A percentile compares a stretch with the other conserved stretches of the same genome.
Evolutionary conservation across 1,284 basidiomycete species (phyloP).

Genomic region (Inonotus hispidus): DNA sequence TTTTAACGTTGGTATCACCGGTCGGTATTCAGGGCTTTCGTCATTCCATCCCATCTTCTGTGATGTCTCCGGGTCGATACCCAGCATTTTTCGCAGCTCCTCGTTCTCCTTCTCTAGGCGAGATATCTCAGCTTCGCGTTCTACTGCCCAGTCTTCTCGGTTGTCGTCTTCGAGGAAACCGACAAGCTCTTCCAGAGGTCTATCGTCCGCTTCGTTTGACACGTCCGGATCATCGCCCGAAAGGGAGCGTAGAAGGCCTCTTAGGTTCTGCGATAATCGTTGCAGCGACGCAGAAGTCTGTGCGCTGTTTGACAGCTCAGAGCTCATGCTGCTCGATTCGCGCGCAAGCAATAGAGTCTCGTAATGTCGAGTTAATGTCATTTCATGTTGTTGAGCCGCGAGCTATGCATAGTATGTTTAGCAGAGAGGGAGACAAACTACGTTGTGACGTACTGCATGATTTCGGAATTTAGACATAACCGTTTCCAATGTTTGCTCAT

Average conservation of each 20-base stretch:
- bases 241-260: constrained; percentile 66
- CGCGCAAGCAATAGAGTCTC: constrained; percentile 76
- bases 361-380: constrained; percentile 88
- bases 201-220: constrained; percentile 25
- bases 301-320: constrained; percentile 55
- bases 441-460: constrained; percentile 69
- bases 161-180: constrained; percentile 34
- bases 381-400: constrained; percentile 89
- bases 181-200: constrained; percentile 32
- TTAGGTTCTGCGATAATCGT: constrained; percentile 67
- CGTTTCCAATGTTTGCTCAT: constrained; percentile 91
- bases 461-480: constrained; percentile 96
- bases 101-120: constrained; percentile 80
- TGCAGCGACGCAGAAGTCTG: constrained; percentile 53
- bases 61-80: constrained; percentile 57
- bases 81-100: constrained; percentile 65
- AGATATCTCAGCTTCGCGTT: constrained; percentile 78
- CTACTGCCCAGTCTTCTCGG: constrained; percentile 75
- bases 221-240: constrained; percentile 55
- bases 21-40: constrained; percentile 24
- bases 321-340: constrained; percentile 57
- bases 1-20: constrained; percentile 6
- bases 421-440: background rate
- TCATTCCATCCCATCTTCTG: constrained; percentile 39
- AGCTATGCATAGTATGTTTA: constrained; percentile 39